These are phyloP conservation scores for Starmera caribaea DNA, from an alignment of 805 yeast genomes.

Conservation along the genomic window DNA sequence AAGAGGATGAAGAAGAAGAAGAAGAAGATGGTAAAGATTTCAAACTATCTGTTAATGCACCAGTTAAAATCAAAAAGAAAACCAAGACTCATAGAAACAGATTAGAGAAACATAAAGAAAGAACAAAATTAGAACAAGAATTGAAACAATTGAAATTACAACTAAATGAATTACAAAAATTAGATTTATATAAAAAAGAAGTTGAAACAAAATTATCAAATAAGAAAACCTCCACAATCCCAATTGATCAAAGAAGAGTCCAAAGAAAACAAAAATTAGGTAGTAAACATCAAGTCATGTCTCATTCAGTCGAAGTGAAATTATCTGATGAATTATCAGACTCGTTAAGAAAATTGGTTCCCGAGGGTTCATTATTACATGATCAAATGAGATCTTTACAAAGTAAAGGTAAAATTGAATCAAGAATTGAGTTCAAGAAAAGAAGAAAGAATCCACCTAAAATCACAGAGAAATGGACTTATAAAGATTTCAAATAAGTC, in stretches of 20 bases:
- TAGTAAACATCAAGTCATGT: slow-evolving; percentile 36
- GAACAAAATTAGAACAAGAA: slow-evolving; percentile 43
- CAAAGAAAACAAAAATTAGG: slow-evolving; percentile 31
- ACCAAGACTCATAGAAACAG: slow-evolving; percentile 71
- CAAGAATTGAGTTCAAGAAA: slow-evolving; percentile 59
- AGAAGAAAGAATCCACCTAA: slow-evolving; percentile 62
- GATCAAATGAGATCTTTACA: slow-evolving; percentile 80
- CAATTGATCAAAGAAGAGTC: slow-evolving; percentile 19
- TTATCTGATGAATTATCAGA: slow-evolving; percentile 82
- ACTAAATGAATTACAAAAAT: slow-evolving; percentile 46
- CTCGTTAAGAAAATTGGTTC: slow-evolving; percentile 72
- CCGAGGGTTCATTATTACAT: slow-evolving; percentile 81
- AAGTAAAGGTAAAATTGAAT: slow-evolving; percentile 77
- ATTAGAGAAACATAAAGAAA: slow-evolving; percentile 53
- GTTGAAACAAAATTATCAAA: slow-evolving; percentile 10
- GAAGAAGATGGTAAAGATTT: slow-evolving; percentile 29
- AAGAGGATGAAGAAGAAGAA: slow-evolving; percentile 23
- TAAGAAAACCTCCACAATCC: slow-evolving; percentile 5
- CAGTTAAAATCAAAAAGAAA: slow-evolving; percentile 60
- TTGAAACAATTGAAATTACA: slow-evolving; percentile 50
- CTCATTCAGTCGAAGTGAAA: slow-evolving; percentile 58
- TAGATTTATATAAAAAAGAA: slow-evolving; percentile 27
- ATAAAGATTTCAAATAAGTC: slow-evolving; percentile 80
- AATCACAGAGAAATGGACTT: slow-evolving; percentile 86
- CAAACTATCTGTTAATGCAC: slow-evolving; percentile 61